Base-by-base conservation (phyloP, 805 yeast genomes). In the Jamesozyma piceae region DNA sequence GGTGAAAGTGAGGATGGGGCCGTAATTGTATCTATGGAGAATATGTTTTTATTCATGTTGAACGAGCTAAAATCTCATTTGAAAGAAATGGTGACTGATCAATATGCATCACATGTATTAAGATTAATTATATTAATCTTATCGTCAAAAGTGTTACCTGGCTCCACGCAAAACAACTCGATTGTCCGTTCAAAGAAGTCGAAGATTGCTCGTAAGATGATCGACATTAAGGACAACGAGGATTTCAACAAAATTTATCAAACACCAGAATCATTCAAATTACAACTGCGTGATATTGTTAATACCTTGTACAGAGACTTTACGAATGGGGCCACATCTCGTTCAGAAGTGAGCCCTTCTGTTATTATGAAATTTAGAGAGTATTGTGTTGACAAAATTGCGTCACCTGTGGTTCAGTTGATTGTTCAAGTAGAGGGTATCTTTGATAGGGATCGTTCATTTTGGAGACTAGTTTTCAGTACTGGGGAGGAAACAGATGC, bases 171-270 rank as follows among this genome's bases (percentile, higher is more conserved):
- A 54, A 72, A 80, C 21, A 79, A 78, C 55, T 82, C 89, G 1
- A 74, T 82, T 5, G 68, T 87, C 50, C 75, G 97, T 58, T 82
- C 94, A 24, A 87, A 86, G 57, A 82, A 73, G 64, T 83, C 87
- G 39, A 88, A 77, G 63, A 82, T 79, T 62, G 96, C 97, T 5
- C 78, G 97, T 61, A 88, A 88, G 59, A 85, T 86, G 95, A 85
- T 87, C 54, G 92, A 84, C 52, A 80, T 87, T 36, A 79, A 80
- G 53, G 95, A 85, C 60, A 80, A 73, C 47, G 81, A 79, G 14
- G 88, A 82, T 49, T 82, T 79, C 54, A 72, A 77, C 54, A 69
- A 74, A 44, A 66, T 80, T 0, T 84, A 76, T 58, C 84, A 78
- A 63, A 77, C 77, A 1, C 95, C 95, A 8, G 62, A 72, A 1